phyloP scores from a whole-genome alignment of 352 stramenopile species.

The Globisporangium acanthophoron region DNA sequence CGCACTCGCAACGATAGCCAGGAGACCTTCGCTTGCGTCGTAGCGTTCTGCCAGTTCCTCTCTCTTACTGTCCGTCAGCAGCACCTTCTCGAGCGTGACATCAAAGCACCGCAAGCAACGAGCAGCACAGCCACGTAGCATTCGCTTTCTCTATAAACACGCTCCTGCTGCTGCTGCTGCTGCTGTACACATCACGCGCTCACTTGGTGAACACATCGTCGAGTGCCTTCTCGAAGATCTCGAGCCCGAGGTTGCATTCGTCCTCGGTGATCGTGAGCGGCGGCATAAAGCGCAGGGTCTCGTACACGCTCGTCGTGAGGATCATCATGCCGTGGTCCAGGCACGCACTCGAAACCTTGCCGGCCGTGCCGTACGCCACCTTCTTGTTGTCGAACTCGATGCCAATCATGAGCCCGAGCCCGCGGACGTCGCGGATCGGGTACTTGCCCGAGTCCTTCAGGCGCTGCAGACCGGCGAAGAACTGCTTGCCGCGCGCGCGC shows the following conservation, averaged over 20 bases:
- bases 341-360: conserved; percentile 73
- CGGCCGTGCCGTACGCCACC: conserved; percentile 55
- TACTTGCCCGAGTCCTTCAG: conserved; percentile 74
- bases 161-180: neutral
- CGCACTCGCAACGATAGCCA: too few species aligned
- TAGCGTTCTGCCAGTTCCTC: too few species aligned
- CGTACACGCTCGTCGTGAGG: conserved; percentile 88
- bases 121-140: too few species aligned
- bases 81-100: too few species aligned
- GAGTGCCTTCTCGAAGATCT: conserved; percentile 56
- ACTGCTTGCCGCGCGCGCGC: conserved; percentile 56
- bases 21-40: too few species aligned
- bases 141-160: neutral
- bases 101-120: too few species aligned
- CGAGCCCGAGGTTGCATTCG: conserved; percentile 51
- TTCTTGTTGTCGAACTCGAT: conserved; percentile 84
- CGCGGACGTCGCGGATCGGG: conserved; percentile 83
- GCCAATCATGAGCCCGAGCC: conserved; percentile 90
- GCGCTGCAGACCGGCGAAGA: conserved; percentile 65
- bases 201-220: conserved; percentile 37
- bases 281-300: conserved; percentile 92
- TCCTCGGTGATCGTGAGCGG: conserved; percentile 83
- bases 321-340: conserved; percentile 88
- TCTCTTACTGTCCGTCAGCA: too few species aligned
- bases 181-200: neutral